These are phyloP conservation scores for Cantharellus cinnabarinus DNA, from an alignment of 768 basidiomycete genomes.

Conservation along the genomic window DNA sequence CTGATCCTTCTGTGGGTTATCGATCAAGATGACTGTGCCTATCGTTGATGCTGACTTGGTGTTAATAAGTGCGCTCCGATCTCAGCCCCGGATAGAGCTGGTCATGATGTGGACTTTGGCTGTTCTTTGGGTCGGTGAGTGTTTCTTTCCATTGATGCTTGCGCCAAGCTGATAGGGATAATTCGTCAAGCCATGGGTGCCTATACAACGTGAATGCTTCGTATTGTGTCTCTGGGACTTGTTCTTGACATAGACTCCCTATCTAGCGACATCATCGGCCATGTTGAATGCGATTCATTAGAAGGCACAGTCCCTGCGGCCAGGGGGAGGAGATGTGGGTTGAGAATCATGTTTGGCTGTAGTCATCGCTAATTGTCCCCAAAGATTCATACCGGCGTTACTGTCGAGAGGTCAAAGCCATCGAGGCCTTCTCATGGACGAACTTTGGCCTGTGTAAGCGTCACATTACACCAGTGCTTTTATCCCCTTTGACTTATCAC, in stretches of 20 bases:
- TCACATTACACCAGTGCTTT: background rate
- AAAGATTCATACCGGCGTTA: constrained; percentile 2
- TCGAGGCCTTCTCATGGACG: constrained; percentile 8
- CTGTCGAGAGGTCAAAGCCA: constrained; percentile 7
- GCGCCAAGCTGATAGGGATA: background rate
- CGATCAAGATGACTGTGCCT: no score
- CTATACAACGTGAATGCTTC: background rate
- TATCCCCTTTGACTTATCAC: background rate
- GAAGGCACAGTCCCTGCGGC: background rate
- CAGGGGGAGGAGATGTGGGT: background rate
- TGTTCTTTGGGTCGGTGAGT: no score
- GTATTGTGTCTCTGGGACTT: background rate
- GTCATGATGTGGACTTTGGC: no score
- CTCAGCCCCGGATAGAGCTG: no score
- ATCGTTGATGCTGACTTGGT: no score
- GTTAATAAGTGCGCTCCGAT: no score
- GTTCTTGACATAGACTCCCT: background rate
- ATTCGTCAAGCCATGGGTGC: constrained; percentile 4
- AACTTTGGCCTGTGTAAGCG: constrained; percentile 7
- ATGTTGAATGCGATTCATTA: constrained; percentile 7
- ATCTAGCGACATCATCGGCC: constrained; percentile 6
- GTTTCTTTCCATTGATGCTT: no score
- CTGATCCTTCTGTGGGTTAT: background rate
- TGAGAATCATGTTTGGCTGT: background rate
- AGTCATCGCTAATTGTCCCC: background rate